A percentile compares a stretch with the other conserved stretches of the same genome.
Conservation (phyloP, 768 basidiomycete species). For the Lyophyllum shimeji region DNA sequence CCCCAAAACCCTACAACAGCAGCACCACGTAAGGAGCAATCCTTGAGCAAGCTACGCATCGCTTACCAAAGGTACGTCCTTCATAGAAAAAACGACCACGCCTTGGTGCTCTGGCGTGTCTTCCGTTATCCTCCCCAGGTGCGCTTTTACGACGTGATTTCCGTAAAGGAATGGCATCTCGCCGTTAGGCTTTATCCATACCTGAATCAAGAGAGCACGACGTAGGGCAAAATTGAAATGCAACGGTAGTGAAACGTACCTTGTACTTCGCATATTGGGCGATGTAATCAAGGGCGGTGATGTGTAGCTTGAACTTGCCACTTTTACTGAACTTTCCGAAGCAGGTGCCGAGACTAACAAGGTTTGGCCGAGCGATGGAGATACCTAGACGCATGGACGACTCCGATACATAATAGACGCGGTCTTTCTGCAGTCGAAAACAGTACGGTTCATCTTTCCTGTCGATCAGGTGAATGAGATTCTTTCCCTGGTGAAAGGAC, state of each 20-base stretch:
- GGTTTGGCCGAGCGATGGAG: slow-evolving; percentile 88
- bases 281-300: slow-evolving; percentile 90
- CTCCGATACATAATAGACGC: slow-evolving; percentile 96
- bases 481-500: slow-evolving; percentile 78
- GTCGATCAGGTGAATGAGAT: slow-evolving; percentile 94
- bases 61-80: slow-evolving; percentile 85
- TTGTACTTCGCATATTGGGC: slow-evolving; percentile 98
- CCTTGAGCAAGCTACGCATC: not conserved
- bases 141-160: slow-evolving; percentile 97
- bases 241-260: slow-evolving; percentile 41
- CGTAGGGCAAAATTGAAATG: not conserved
- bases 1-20: slow-evolving; percentile 85
- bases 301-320: slow-evolving; percentile 96
- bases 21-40: not conserved
- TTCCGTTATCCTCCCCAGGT: slow-evolving; percentile 97
- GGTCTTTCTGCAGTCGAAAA: slow-evolving; percentile 91
- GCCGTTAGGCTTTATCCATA: slow-evolving; percentile 99
- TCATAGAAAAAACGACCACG: slow-evolving; percentile 96
- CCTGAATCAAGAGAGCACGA: slow-evolving; percentile 41
- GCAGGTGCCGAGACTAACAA: slow-evolving; percentile 92
- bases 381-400: slow-evolving; percentile 91
- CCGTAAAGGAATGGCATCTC: slow-evolving; percentile 99
- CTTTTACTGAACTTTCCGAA: slow-evolving; percentile 97
- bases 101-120: slow-evolving; percentile 99
- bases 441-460: slow-evolving; percentile 92